These are phyloP conservation scores for Cryomyces minteri DNA, from an alignment of 495 filamentous ascomycete species.

Conservation along the genomic window DNA sequence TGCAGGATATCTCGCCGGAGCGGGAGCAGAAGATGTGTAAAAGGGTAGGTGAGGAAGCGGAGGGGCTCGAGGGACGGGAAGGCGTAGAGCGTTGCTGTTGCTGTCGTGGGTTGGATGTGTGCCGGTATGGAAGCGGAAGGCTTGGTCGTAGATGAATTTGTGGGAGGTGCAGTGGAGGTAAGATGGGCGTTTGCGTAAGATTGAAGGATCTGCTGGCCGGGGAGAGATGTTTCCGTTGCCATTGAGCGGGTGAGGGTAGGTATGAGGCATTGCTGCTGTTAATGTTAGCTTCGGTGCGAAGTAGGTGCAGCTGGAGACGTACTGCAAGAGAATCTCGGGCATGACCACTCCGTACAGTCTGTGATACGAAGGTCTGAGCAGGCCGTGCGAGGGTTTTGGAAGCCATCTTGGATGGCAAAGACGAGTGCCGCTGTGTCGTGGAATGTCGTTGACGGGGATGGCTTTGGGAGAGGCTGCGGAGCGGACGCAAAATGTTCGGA, in stretches of 20 bases:
- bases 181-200: constrained; percentile 16
- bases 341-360: no score
- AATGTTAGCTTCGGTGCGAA: not conserved
- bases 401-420: no score
- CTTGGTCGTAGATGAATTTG: constrained; percentile 18
- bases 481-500: no score
- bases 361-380: no score
- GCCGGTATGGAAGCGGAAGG: constrained; percentile 10
- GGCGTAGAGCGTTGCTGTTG: constrained; percentile 63
- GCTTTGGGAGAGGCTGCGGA: no score
- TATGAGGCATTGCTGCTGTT: constrained; percentile 31
- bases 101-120: not conserved
- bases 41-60: constrained; percentile 58
- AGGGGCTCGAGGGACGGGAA: constrained; percentile 83
- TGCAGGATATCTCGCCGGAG: constrained; percentile 86
- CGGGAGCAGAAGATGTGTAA: constrained; percentile 67
- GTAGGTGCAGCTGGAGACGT: no score
- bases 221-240: constrained; percentile 42
- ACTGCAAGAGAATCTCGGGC: no score
- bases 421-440: no score
- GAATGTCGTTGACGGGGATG: no score
- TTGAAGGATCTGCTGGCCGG: constrained; percentile 10
- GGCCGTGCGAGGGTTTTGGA: no score
- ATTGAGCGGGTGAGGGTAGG: constrained; percentile 41
- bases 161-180: constrained; percentile 1